Evolutionary conservation across 768 basidiomycete genomes (phyloP), one percentile per base, ranked within the genome.

Genomic region (Lactarius sp.): DNA sequence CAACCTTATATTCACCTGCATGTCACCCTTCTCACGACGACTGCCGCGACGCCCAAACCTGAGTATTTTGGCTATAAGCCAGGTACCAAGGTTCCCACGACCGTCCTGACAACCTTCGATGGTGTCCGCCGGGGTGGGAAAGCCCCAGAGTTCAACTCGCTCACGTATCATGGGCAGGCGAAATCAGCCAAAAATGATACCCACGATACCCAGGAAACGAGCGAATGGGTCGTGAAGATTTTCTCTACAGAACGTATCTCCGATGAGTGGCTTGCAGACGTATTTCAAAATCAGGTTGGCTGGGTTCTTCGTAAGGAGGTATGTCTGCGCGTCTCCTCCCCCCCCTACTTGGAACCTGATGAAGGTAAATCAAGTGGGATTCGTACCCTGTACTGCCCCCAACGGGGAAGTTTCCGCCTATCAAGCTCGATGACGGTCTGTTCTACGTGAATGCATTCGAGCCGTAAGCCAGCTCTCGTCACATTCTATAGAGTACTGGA

Each of bases 391-490:
- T 83, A 53, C 80, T 93, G 16, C 82, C 82, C 3, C 87, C 92
- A 6, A 87, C 83, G 6, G 72, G 75, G 5, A 70, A 72, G 13
- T 94, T 92, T 75, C 86, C 94, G 37, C 87, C 92, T 2, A 79
- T 96, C 61, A 86, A 85, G 73, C 83, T 94, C 6, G 87, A 84
- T 61, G 77, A 80, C 59, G 88, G 90, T 4, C 78, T 97, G 50
- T 96, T 92, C 77, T 98, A 98, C 70, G 87, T 94, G 52, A 96
- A 94, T 68, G 85, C 90, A 1, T 90, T 97, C 66, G 96, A 98
- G 77, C 87, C 92, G 84, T 90, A 76, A 70, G 87, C 83, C 8
- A 33, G 7, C 20, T 7, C 13, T 36, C 6, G 13, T 58, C 52
- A 14, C 58, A 54, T 59, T 56, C 18, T 13, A 22, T 33, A 46